Percentiles rank a stretch among this genome's conserved stretches.
phyloP scores from a whole-genome alignment of 768 basidiomycete species.

The Amanita pallidorosea region DNA sequence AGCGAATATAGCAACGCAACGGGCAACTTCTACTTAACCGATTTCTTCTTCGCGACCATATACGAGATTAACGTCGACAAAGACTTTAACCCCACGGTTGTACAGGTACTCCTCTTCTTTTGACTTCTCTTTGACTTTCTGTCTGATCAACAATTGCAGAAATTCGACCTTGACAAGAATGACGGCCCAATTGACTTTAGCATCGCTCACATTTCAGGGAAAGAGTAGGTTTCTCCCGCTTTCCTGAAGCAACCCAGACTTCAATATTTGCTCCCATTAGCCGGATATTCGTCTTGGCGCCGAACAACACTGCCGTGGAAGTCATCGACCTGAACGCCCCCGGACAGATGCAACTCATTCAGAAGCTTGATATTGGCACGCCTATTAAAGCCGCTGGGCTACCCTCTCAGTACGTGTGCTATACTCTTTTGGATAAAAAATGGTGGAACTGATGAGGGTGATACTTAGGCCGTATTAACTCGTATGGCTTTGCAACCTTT shows the following conservation, averaged over 20 bases:
- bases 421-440: not conserved
- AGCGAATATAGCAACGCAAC: conserved; percentile 28
- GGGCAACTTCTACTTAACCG: conserved; percentile 33
- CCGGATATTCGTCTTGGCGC: conserved; percentile 19
- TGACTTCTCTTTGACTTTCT: not conserved
- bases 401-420: not conserved
- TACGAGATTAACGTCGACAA: conserved; percentile 37
- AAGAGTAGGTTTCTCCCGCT: conserved; percentile 19
- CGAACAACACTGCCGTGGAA: conserved; percentile 17
- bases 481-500: too few species aligned
- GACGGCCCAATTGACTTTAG: conserved; percentile 30
- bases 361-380: conserved; percentile 18
- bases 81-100: conserved; percentile 32
- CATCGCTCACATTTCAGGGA: conserved; percentile 23
- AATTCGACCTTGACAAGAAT: not conserved
- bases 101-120: not conserved
- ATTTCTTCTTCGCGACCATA: conserved; percentile 26
- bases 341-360: conserved; percentile 15
- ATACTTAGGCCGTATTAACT: too few species aligned
- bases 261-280: conserved; percentile 5
- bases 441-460: too few species aligned
- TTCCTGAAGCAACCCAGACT: not conserved
- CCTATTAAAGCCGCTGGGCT: not conserved
- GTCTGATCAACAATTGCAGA: not conserved
- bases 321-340: conserved; percentile 17